These are phyloP conservation scores for Asterochloris sp. DNA, from an alignment of 139 green algal species.

Conservation along the genomic window DNA sequence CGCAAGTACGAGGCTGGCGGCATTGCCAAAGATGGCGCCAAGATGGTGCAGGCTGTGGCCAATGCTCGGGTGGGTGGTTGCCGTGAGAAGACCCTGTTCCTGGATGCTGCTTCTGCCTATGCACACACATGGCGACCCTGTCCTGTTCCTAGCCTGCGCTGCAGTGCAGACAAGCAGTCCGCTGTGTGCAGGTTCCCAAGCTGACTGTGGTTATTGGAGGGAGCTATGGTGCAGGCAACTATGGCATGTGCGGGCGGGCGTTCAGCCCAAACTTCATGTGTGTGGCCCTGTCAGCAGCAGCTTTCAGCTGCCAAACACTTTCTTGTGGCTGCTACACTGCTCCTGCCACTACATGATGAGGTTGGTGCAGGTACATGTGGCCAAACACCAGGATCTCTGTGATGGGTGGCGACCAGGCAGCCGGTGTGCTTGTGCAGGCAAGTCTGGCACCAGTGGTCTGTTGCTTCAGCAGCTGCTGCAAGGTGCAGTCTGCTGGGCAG, in stretches of 20 bases:
- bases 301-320: too few species aligned
- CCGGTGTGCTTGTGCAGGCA: conserved; percentile 73
- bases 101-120: background rate
- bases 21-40: conserved; percentile 95
- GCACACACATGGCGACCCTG: conserved; percentile 81
- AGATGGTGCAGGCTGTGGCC: conserved; percentile 94
- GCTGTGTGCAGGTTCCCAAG: conserved; percentile 75
- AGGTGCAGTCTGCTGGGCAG: too few species aligned
- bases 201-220: conserved; percentile 87
- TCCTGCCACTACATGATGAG: too few species aligned
- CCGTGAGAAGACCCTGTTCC: background rate
- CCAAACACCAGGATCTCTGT: conserved; percentile 90
- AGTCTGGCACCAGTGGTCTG: background rate
- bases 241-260: conserved; percentile 94
- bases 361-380: conserved; percentile 75
- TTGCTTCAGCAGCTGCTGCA: background rate
- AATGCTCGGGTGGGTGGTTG: conserved; percentile 48
- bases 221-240: conserved; percentile 92
- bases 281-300: too few species aligned
- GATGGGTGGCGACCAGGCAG: conserved; percentile 89
- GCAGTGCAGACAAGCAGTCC: background rate
- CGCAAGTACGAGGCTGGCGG: conserved; percentile 81
- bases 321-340: too few species aligned
- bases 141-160: conserved; percentile 75
- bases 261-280: conserved; percentile 86